These are phyloP conservation scores for Chenopodium berlandieri DNA, from an alignment of 148 eudicot genomes.

Conservation along the genomic window DNA sequence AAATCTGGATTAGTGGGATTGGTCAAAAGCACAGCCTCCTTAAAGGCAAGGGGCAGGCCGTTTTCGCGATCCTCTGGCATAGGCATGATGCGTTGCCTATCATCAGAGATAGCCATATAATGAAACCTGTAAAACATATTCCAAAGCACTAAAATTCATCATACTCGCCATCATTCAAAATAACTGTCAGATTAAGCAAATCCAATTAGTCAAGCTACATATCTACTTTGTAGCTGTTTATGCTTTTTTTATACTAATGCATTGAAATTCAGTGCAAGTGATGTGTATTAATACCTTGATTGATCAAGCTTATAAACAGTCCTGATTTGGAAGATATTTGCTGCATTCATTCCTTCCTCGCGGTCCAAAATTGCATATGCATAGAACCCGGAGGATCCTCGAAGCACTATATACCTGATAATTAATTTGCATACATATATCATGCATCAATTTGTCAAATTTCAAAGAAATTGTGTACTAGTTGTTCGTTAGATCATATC, in stretches of 20 bases:
- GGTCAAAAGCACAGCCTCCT: slow-evolving; percentile 54
- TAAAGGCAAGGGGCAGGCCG: slow-evolving; percentile 43
- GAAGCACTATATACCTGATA: slow-evolving; percentile 50
- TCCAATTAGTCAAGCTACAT: neutral
- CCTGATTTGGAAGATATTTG: slow-evolving; percentile 41
- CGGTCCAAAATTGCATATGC: slow-evolving; percentile 51
- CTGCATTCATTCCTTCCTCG: slow-evolving; percentile 38
- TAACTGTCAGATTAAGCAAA: neutral
- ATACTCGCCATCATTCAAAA: neutral
- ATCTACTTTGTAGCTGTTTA: neutral
- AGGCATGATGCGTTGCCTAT: slow-evolving; percentile 67
- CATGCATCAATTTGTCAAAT: neutral
- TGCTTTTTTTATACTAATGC: neutral
- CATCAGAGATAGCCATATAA: slow-evolving; percentile 77
- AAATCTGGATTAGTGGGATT: slow-evolving; percentile 33
- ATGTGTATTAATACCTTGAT: slow-evolving; percentile 21
- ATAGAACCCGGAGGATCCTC: slow-evolving; percentile 51
- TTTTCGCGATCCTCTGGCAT: slow-evolving; percentile 39
- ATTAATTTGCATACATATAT: neutral
- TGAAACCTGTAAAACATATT: slow-evolving; percentile 44
- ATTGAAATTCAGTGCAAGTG: neutral
- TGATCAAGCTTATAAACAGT: slow-evolving; percentile 50
- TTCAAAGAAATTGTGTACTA: neutral
- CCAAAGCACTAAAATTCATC: neutral
- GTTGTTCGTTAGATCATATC: neutral